phyloP scores from a whole-genome alignment of 148 eudicot species.

The Hydrangea macrophylla region DNA sequence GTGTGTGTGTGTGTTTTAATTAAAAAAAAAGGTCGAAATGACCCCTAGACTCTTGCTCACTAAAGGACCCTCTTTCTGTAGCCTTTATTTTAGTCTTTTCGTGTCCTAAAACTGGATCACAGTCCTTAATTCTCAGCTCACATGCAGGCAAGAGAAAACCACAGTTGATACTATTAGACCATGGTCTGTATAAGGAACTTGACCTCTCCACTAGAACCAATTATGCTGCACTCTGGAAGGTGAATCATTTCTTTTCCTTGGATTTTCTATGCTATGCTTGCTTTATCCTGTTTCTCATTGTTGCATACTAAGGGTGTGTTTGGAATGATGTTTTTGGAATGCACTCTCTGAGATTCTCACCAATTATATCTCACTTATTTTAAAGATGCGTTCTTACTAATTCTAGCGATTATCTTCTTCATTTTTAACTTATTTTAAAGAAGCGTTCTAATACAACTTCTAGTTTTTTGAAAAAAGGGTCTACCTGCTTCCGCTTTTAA shows the following conservation, averaged over 20 bases:
- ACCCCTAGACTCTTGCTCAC: not conserved
- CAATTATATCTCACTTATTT: no score
- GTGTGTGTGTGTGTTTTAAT: not conserved
- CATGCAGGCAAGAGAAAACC: conserved; percentile 75
- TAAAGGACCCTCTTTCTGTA: not conserved
- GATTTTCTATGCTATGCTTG: not conserved
- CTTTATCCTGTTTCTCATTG: not conserved
- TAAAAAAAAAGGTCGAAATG: not conserved
- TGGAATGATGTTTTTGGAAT: no score
- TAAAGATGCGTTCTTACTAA: no score
- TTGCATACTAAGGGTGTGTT: no score
- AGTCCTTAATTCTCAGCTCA: not conserved
- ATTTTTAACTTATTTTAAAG: no score
- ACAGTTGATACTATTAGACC: conserved; percentile 86
- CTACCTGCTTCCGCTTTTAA: no score
- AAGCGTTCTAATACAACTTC: no score
- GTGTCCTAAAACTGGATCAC: not conserved
- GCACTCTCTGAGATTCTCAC: no score
- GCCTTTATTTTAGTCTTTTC: not conserved
- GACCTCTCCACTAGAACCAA: conserved; percentile 66
- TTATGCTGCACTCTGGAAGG: conserved; percentile 98
- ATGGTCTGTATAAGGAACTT: conserved; percentile 93
- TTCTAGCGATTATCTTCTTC: no score
- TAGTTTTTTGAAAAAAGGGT: no score
- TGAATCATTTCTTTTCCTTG: conserved; percentile 19